Evolutionary conservation across 805 yeast species (phyloP), one percentile per base, ranked within the genome.

Genomic region (Starmera quercuum): DNA sequence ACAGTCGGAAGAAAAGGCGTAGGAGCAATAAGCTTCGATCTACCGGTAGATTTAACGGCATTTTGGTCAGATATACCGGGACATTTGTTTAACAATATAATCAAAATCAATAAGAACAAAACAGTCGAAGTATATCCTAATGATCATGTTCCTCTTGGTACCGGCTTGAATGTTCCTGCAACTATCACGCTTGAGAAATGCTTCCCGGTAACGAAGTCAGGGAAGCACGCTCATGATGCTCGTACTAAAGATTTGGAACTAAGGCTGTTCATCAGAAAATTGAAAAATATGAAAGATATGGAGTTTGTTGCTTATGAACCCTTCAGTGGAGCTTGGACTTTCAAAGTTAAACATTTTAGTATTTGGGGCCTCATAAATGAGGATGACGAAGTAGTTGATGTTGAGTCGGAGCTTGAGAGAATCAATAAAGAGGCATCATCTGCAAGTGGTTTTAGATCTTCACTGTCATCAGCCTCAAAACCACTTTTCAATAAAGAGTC

Each of bases 321-420:
- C 4, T 66, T 78, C 20, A 72, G 75, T 5, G 84, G 85, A 23
- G 58, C 72, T 5, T 87, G 88, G 86, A 76, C 80, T 1, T 87
- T 85, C 58, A 73, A 67, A 45, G 96, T 88, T 7, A 77, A 82
- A 45, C 98, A 92, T 61, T 92, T 92, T 50, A 86, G 95, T 61
- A 74, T 83, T 6, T 92, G 97, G 96, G 97, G 97, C 6, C 59
- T 92, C 25, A 68, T 80, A 13, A 83, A 78, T 42, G 85, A 79
- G 18, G 76, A 69, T 16, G 75, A 68, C 26, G 78, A 64, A 11
- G 72, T 70, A 25, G 66, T 73, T 27, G 86, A 76, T 42, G 66
- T 63, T 9, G 70, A 68, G 18, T 57, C 66, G 16, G 53, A 52
- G 33, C 42, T 37, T 36, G 56, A 41, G 29, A 48, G 23, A 45